A percentile compares a stretch with the other conserved stretches of the same genome.
Evolutionary conservation across 805 yeast species (phyloP).

Genomic region (Candida stauntonica): DNA sequence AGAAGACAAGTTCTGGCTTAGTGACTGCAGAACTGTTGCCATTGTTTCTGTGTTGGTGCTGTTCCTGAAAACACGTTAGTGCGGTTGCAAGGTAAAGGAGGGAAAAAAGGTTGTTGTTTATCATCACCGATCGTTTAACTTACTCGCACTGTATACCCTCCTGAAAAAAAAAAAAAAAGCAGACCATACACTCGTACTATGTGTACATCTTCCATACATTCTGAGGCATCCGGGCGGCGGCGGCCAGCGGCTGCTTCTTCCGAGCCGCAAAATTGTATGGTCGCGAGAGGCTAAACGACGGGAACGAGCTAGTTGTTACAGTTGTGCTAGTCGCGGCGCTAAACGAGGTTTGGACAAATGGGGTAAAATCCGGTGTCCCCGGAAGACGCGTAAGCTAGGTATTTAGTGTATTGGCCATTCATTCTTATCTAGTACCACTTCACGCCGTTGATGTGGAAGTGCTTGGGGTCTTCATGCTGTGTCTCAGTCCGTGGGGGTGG

Average conservation of each 20-base stretch:
- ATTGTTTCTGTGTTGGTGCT: constrained; percentile 3
- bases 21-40: constrained; percentile 22
- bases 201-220: no score
- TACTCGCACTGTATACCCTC: no score
- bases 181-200: background rate
- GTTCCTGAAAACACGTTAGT: background rate
- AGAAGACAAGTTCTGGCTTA: constrained; percentile 18
- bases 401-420: no score
- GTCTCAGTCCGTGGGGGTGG: no score
- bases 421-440: constrained; percentile 36
- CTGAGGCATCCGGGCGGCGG: no score
- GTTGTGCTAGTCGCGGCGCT: no score
- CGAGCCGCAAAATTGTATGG: no score
- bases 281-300: background rate
- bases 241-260: no score
- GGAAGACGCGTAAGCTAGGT: no score
- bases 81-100: background rate
- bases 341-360: no score
- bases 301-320: background rate
- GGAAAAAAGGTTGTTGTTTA: background rate
- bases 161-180: background rate
- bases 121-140: no score
- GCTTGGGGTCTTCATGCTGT: constrained; percentile 5
- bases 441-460: constrained; percentile 20
- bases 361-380: no score